Evolutionary conservation across 1,139 yeast species (phyloP).

Genomic region (Pichia sp.): DNA sequence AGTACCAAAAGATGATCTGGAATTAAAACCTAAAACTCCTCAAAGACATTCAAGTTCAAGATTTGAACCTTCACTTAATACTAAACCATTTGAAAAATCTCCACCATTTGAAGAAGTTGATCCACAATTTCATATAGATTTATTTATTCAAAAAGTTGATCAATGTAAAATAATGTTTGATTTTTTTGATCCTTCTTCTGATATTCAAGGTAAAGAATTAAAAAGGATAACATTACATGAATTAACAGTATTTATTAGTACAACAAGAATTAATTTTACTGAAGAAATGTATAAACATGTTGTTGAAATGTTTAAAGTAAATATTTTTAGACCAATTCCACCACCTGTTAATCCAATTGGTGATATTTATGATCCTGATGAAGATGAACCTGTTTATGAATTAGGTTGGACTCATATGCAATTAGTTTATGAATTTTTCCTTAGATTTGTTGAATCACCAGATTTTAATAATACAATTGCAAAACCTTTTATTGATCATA

Average conservation of each 20-base stretch:
- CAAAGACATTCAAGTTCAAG: constrained; percentile 92
- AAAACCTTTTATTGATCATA: constrained; percentile 88
- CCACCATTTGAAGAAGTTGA: constrained; percentile 90
- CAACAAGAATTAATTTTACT: constrained; percentile 78
- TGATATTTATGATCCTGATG: constrained; percentile 95
- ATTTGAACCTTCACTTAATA: constrained; percentile 71
- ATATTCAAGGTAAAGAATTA: constrained; percentile 87
- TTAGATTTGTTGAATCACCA: constrained; percentile 88
- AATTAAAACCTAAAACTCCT: constrained; percentile 54
- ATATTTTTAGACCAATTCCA: constrained; percentile 91
- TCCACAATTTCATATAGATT: constrained; percentile 74
- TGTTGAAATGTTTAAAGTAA: constrained; percentile 81
- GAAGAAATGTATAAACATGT: constrained; percentile 89
- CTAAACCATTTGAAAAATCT: constrained; percentile 70
- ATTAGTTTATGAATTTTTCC: constrained; percentile 87
- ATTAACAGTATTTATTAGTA: constrained; percentile 71
- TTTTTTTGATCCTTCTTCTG: constrained; percentile 88
- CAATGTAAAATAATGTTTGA: constrained; percentile 95
- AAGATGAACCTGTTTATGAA: constrained; percentile 95
- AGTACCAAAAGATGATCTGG: constrained; percentile 43
- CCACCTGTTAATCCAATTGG: constrained; percentile 98
- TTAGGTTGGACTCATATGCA: constrained; percentile 99
- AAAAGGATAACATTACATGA: constrained; percentile 84
- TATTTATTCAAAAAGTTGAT: constrained; percentile 82
- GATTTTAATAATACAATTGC: constrained; percentile 93